Evolutionary conservation across 176 grass and related monocot species (phyloP).

Genomic region (Aegilops bicornis): DNA sequence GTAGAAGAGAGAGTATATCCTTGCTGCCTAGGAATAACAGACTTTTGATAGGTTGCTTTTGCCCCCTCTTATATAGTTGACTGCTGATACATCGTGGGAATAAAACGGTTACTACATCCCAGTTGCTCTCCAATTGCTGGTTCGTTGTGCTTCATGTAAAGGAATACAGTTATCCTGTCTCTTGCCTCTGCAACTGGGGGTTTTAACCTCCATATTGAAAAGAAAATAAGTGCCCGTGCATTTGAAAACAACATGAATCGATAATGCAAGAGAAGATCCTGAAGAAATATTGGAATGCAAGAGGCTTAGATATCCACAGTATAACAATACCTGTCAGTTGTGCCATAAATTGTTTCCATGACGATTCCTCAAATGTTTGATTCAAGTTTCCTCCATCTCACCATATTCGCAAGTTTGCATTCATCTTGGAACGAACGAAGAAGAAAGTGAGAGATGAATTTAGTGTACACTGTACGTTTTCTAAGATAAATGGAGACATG

Average conservation of each 20-base stretch:
- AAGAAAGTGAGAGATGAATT: too few species aligned
- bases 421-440: too few species aligned
- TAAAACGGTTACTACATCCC: background rate
- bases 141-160: background rate
- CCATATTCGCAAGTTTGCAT: too few species aligned
- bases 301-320: background rate
- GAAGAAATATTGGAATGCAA: background rate
- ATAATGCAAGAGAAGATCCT: too few species aligned
- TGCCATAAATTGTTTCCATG: too few species aligned
- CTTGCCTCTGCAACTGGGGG: background rate
- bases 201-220: too few species aligned
- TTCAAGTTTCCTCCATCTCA: too few species aligned
- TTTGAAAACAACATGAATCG: background rate
- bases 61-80: too few species aligned
- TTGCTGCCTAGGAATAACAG: background rate
- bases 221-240: background rate
- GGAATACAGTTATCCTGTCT: background rate
- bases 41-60: background rate
- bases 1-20: background rate
- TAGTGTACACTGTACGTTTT: too few species aligned
- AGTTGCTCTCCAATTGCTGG: background rate
- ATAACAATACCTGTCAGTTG: too few species aligned
- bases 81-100: background rate
- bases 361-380: too few species aligned
- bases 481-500: too few species aligned